Evolutionary conservation across 768 basidiomycete genomes (phyloP).

Genomic region (Fomitopsis serialis): DNA sequence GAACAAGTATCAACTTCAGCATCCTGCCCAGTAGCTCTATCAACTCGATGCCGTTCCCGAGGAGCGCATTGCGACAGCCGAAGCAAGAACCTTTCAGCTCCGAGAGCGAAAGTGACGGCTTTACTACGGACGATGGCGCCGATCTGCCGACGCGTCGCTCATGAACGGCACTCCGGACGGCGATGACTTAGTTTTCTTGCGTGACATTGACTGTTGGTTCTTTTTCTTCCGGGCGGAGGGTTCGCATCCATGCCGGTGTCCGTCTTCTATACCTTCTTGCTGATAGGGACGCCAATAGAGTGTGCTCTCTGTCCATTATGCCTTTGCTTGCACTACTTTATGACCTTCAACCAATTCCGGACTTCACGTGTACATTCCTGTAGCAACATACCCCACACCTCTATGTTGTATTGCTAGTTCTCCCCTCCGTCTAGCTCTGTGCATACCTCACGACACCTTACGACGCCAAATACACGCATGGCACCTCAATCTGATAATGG

Average conservation of each 20-base stretch:
- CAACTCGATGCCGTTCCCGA: conserved; percentile 34
- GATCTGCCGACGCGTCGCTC: conserved; percentile 12
- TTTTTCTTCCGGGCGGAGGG: neutral
- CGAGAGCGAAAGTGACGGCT: conserved; percentile 59
- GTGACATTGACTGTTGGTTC: neutral
- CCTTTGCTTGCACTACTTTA: conserved; percentile 12
- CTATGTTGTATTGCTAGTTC: conserved; percentile 37
- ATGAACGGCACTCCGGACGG: conserved; percentile 4
- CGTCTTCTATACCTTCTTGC: conserved; percentile 7
- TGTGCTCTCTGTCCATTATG: conserved; percentile 6
- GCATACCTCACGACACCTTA: conserved; percentile 21
- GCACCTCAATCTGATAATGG: conserved; percentile 29
- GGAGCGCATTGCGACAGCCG: conserved; percentile 36
- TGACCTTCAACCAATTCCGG: conserved; percentile 11
- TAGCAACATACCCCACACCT: conserved; percentile 25
- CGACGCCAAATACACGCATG: conserved; percentile 26
- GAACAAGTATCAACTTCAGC: conserved; percentile 78
- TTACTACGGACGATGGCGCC: conserved; percentile 19
- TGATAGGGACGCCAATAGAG: neutral
- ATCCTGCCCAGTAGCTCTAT: conserved; percentile 64
- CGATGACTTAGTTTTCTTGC: neutral
- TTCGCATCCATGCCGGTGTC: conserved; percentile 6
- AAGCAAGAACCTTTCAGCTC: conserved; percentile 57
- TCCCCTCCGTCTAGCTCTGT: conserved; percentile 16
- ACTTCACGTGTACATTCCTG: conserved; percentile 18